Evolutionary conservation across 805 yeast genomes (phyloP).

Genomic region (Torulaspora microellipsoides): DNA sequence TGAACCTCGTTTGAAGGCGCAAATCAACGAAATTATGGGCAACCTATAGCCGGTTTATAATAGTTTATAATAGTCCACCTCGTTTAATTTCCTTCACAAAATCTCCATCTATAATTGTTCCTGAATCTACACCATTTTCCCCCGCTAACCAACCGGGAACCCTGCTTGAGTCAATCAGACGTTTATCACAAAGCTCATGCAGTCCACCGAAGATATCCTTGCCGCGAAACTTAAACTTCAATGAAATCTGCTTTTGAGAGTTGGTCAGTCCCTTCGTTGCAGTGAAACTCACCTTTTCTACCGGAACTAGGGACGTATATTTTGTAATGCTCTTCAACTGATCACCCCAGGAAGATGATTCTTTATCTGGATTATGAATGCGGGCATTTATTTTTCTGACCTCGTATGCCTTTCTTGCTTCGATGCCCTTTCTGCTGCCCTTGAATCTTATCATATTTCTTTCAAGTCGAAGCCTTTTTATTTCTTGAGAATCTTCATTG

Average conservation of each 20-base stretch:
- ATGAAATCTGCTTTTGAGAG: slow-evolving; percentile 11
- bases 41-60: slow-evolving; percentile 10
- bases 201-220: slow-evolving; percentile 74
- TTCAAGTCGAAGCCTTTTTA: slow-evolving; percentile 41
- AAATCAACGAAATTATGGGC: slow-evolving; percentile 21
- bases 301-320: slow-evolving; percentile 54
- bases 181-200: slow-evolving; percentile 56
- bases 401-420: slow-evolving; percentile 39
- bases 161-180: slow-evolving; percentile 46
- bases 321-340: slow-evolving; percentile 14
- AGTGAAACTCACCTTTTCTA: slow-evolving; percentile 47
- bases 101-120: slow-evolving; percentile 41
- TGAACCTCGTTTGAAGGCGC: slow-evolving; percentile 22
- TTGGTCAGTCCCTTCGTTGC: slow-evolving; percentile 32
- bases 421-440: slow-evolving; percentile 43
- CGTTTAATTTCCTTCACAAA: slow-evolving; percentile 20
- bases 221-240: slow-evolving; percentile 47
- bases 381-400: slow-evolving; percentile 31
- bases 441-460: slow-evolving; percentile 50
- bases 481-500: slow-evolving; percentile 19
- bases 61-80: slow-evolving; percentile 21
- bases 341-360: slow-evolving; percentile 7
- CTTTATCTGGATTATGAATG: slow-evolving; percentile 19
- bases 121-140: slow-evolving; percentile 55
- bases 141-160: slow-evolving; percentile 80